Evolutionary conservation across 148 eudicot species (phyloP).

Genomic region (Amaranthus cruentus): DNA sequence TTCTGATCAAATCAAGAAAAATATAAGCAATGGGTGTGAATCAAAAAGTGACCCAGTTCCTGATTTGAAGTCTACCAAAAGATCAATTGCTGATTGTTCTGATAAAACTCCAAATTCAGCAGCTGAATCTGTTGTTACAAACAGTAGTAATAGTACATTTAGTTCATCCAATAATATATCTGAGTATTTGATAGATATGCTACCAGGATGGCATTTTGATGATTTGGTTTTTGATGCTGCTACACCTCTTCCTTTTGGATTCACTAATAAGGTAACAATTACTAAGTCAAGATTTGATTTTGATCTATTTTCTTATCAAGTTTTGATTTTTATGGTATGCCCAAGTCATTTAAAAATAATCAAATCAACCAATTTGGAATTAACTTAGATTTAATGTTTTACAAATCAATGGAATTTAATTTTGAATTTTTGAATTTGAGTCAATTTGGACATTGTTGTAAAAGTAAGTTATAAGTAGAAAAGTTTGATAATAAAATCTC

Average conservation of each 20-base stretch:
- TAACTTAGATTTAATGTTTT: too few species aligned
- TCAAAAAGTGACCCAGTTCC: constrained; percentile 27
- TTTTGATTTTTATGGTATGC: not conserved
- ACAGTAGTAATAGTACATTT: not conserved
- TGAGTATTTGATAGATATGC: constrained; percentile 64
- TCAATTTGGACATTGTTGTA: too few species aligned
- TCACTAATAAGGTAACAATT: constrained; percentile 38
- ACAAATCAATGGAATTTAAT: too few species aligned
- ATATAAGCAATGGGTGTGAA: constrained; percentile 11
- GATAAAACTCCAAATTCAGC: constrained; percentile 6
- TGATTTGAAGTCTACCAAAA: constrained; percentile 27
- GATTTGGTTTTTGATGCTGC: constrained; percentile 52
- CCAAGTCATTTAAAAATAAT: not conserved
- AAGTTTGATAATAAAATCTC: too few species aligned
- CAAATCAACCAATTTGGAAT: too few species aligned
- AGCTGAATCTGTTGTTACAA: not conserved
- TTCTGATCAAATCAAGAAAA: not conserved
- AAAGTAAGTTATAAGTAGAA: too few species aligned
- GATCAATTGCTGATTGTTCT: constrained; percentile 12
- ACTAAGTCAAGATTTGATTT: too few species aligned
- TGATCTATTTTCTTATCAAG: not conserved
- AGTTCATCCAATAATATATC: constrained; percentile 41
- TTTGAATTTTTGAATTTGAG: too few species aligned
- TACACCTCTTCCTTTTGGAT: constrained; percentile 28
- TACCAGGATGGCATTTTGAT: constrained; percentile 87